Percentiles rank a stretch among this genome's conserved stretches.
Evolutionary conservation across 352 stramenopile species (phyloP).

Genomic region (Peronosclerospora sorghi): DNA sequence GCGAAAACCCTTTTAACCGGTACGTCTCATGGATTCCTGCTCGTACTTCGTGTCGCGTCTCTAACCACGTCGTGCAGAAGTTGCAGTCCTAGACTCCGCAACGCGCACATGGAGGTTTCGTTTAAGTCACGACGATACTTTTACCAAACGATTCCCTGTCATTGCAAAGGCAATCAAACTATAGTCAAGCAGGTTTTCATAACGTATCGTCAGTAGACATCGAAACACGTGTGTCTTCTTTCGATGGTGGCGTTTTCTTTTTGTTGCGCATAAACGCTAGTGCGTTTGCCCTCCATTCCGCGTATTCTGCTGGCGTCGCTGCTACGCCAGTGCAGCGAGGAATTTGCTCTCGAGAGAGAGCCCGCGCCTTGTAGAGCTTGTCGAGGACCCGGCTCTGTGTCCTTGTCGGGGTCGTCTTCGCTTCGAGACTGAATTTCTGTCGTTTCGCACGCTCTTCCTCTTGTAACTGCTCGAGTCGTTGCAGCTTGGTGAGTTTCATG

Average conservation of each 20-base stretch:
- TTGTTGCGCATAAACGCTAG: slow-evolving; percentile 24
- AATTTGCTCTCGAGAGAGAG: not conserved
- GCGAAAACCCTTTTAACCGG: slow-evolving; percentile 38
- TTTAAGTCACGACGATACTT: slow-evolving; percentile 32
- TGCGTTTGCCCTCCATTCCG: slow-evolving; percentile 18
- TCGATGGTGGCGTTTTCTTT: slow-evolving; percentile 10
- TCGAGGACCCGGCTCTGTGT: slow-evolving; percentile 14
- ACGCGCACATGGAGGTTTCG: slow-evolving; percentile 49
- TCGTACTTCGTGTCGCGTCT: slow-evolving; percentile 1
- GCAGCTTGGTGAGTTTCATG: slow-evolving; percentile 9
- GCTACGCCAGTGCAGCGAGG: not conserved
- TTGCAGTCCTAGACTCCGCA: slow-evolving; percentile 30
- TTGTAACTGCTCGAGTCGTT: slow-evolving; percentile 14
- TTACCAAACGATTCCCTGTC: slow-evolving; percentile 36
- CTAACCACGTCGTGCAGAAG: slow-evolving; percentile 16
- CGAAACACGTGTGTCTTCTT: not conserved
- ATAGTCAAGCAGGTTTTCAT: slow-evolving; percentile 7
- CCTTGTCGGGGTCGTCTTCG: slow-evolving; percentile 6
- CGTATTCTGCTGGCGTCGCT: slow-evolving; percentile 22
- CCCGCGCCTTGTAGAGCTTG: slow-evolving; percentile 10
- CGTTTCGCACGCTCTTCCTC: slow-evolving; percentile 21
- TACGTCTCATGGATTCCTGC: slow-evolving; percentile 5
- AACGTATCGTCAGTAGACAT: too few species aligned
- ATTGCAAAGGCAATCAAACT: slow-evolving; percentile 40
- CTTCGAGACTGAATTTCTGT: slow-evolving; percentile 6